Percentiles rank a stretch among this genome's conserved stretches.
phyloP scores from a whole-genome alignment of 495 filamentous ascomycete genomes.

The Aspergillus nanangensis region DNA sequence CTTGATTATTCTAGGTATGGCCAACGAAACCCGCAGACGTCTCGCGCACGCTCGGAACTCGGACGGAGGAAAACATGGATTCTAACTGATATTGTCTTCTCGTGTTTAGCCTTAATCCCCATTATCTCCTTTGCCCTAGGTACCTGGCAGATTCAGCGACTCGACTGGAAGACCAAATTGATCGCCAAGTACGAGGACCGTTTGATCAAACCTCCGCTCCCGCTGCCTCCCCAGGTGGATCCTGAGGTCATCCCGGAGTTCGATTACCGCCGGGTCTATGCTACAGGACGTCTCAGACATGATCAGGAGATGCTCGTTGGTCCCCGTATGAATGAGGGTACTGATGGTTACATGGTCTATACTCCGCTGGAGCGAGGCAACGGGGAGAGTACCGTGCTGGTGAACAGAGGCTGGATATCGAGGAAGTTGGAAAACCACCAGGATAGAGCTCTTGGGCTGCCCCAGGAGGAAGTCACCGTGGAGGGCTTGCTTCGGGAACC shows the following conservation, averaged over 20 bases:
- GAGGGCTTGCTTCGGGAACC: conserved; percentile 84
- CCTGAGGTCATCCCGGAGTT: conserved; percentile 76
- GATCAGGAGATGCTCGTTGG: conserved; percentile 95
- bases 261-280: conserved; percentile 81
- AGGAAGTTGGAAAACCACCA: conserved; percentile 63
- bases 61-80: neutral
- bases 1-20: conserved; percentile 70
- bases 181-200: conserved; percentile 89
- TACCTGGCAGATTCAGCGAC: conserved; percentile 92
- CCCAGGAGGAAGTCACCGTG: conserved; percentile 63
- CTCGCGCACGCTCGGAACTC: too few species aligned
- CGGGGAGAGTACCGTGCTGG: conserved; percentile 64
- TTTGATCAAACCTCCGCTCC: conserved; percentile 77
- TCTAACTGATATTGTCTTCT: conserved; percentile 2
- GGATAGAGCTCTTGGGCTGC: conserved; percentile 54
- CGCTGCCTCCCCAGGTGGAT: conserved; percentile 79
- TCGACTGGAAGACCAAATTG: conserved; percentile 88
- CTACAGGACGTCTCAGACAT: conserved; percentile 72
- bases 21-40: too few species aligned
- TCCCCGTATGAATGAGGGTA: conserved; percentile 80
- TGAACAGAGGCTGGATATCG: conserved; percentile 87
- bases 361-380: conserved; percentile 77
- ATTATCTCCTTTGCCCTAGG: conserved; percentile 86
- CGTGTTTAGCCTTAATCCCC: conserved; percentile 72
- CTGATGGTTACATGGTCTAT: conserved; percentile 85